Base-by-base conservation (phyloP, 352 stramenopile species). In the Globisporangium nagaii region DNA sequence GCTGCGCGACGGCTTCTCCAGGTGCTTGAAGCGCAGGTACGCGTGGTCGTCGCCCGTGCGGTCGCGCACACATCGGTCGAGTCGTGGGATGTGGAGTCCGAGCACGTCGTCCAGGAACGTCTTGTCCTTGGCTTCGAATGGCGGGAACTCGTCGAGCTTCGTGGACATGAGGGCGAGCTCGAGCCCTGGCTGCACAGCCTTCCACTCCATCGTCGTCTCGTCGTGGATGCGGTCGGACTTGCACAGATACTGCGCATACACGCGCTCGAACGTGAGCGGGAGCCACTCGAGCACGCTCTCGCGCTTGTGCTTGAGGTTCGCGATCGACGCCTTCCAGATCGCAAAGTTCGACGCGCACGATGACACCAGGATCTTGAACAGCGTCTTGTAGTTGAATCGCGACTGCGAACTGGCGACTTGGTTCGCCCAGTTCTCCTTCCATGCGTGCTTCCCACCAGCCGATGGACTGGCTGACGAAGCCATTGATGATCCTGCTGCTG, bases 1-100 rank as follows among this genome's bases (percentile, higher is more conserved):
- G 61, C 53, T 63, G 42, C 58, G 59, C 20, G 59, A 57, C n/a
- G 72, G 61, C 28, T 76, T 81, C 34, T 76, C 61, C 36, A 83
- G 58, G 46, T 93, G 79, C 64, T 94, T 92, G 56, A 91, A 94
- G 22, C 79, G 81, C 42, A 94, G 58, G 49, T 90, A 92, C n/a
- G 79, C 79, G 48, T 91, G 77, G 57, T 94, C 82, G 41, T 93
- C 79, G 13, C 82, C 79, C 4, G 63, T 75, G 36, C 84, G 82
- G 48, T 95, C 84, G 22, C 83, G 84, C 48, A 93, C 84, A 57
- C 82, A 84, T 10, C 83, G 78, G 48, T 95, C 79, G 4, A 95
- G 61, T 19, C 84, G 79, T 13, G 84, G 80, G 47, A 95, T 71
- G 56, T 95, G 84, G 9, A 90, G 61, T 32, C 68, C 71, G 11